These are phyloP conservation scores for Cardamine occulta DNA, from an alignment of 345 rosid species.

Conservation along the genomic window DNA sequence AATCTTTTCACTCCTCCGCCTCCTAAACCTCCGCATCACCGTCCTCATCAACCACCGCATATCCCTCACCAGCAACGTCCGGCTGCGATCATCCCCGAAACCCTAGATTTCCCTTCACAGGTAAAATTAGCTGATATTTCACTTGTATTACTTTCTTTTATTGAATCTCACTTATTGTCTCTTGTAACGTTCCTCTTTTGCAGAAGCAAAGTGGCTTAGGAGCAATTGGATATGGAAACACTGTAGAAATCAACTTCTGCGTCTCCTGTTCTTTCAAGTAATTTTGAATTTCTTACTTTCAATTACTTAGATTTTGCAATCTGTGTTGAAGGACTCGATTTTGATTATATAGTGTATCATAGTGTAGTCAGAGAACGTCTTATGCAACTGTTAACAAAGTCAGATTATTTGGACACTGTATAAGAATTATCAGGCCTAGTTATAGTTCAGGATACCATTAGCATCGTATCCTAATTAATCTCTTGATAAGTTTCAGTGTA, in stretches of 20 bases:
- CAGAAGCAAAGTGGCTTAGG: conserved; percentile 54
- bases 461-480: no score
- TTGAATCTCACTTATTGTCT: neutral
- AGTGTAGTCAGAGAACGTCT: neutral
- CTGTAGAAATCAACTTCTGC: conserved; percentile 75
- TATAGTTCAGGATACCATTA: no score
- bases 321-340: no score
- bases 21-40: conserved; percentile 47
- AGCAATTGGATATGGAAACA: conserved; percentile 64
- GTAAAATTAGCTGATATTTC: conserved; percentile 35
- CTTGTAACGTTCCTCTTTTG: conserved; percentile 12
- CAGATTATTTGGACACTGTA: neutral
- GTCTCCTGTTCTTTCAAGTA: conserved; percentile 88
- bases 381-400: no score
- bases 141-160: neutral
- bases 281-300: neutral
- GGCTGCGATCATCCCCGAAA: conserved; percentile 38
- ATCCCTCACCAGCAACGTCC: conserved; percentile 44
- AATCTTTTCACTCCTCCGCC: conserved; percentile 80
- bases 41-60: conserved; percentile 45
- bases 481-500: neutral
- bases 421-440: neutral
- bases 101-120: conserved; percentile 55
- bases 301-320: neutral
- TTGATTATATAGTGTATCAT: no score